phyloP scores from a whole-genome alignment of 2,329 filamentous ascomycete species.

The Laburnicola sp. region DNA sequence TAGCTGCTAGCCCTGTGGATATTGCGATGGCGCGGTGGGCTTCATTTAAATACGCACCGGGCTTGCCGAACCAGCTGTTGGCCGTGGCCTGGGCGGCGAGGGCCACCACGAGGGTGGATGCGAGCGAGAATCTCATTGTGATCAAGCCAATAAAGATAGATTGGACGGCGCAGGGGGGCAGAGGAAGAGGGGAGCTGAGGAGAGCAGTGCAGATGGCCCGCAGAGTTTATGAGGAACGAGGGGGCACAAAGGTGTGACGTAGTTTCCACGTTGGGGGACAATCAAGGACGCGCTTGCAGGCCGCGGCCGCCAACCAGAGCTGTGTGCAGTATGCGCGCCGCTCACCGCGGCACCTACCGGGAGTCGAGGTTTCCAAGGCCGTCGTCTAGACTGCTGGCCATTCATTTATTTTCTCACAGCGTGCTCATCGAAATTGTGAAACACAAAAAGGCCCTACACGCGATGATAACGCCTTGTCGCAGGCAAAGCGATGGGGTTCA shows the following conservation, averaged over 20 bases:
- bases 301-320: slow-evolving; percentile 25
- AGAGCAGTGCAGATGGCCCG: slow-evolving; percentile 11
- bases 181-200: slow-evolving; percentile 21
- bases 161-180: slow-evolving; percentile 18
- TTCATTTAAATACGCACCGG: slow-evolving; percentile 64
- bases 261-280: slow-evolving; percentile 29
- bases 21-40: background rate
- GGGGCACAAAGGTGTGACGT: slow-evolving; percentile 36
- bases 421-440: background rate
- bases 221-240: background rate
- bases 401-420: no score
- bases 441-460: no score
- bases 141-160: slow-evolving; percentile 29
- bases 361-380: no score
- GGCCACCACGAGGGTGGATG: slow-evolving; percentile 69
- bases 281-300: slow-evolving; percentile 22
- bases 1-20: slow-evolving; percentile 18
- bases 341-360: background rate
- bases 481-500: slow-evolving; percentile 16
- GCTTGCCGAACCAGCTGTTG: slow-evolving; percentile 83
- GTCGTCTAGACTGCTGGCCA: no score
- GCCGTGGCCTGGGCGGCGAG: slow-evolving; percentile 70
- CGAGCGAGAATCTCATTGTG: slow-evolving; percentile 75
- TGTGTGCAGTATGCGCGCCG: slow-evolving; percentile 6
- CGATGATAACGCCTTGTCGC: no score